Evolutionary conservation across 768 basidiomycete genomes (phyloP).

Genomic region (Calocybe cyanea): DNA sequence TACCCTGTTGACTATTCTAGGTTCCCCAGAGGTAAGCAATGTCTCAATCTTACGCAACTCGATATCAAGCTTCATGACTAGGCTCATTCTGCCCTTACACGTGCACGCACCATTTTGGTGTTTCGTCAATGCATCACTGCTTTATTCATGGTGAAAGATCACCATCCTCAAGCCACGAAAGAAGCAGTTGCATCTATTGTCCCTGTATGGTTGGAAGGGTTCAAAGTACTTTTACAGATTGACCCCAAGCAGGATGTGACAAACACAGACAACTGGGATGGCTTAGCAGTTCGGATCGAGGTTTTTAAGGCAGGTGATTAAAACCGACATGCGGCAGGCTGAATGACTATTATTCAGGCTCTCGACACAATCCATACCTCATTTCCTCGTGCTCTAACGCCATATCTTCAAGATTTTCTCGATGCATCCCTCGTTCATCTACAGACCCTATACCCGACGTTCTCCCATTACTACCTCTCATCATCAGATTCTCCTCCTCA

Average conservation of each 20-base stretch:
- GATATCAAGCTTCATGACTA: slow-evolving; percentile 17
- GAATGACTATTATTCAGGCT: slow-evolving; percentile 43
- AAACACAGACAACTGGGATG: slow-evolving; percentile 70
- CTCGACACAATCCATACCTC: slow-evolving; percentile 76
- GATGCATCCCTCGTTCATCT: slow-evolving; percentile 57
- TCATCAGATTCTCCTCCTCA: slow-evolving; percentile 51
- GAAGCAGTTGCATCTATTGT: slow-evolving; percentile 78
- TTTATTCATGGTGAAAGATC: slow-evolving; percentile 93
- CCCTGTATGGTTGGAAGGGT: slow-evolving; percentile 90
- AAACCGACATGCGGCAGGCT: not conserved
- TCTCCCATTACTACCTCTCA: slow-evolving; percentile 58
- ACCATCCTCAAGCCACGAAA: slow-evolving; percentile 82
- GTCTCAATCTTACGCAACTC: not conserved
- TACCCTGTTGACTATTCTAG: slow-evolving; percentile 76
- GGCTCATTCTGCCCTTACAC: slow-evolving; percentile 75
- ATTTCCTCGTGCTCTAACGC: slow-evolving; percentile 71
- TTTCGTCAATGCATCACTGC: slow-evolving; percentile 89
- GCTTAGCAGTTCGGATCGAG: slow-evolving; percentile 73
- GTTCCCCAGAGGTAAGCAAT: slow-evolving; percentile 59
- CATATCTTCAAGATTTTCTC: slow-evolving; percentile 61
- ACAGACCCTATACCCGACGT: slow-evolving; percentile 53
- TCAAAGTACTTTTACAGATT: slow-evolving; percentile 67
- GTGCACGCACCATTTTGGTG: slow-evolving; percentile 81
- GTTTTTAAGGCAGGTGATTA: slow-evolving; percentile 67
- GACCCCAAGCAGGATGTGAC: slow-evolving; percentile 63